phyloP scores from a whole-genome alignment of 495 filamentous ascomycete species.

The Hypoxylon intermedium region DNA sequence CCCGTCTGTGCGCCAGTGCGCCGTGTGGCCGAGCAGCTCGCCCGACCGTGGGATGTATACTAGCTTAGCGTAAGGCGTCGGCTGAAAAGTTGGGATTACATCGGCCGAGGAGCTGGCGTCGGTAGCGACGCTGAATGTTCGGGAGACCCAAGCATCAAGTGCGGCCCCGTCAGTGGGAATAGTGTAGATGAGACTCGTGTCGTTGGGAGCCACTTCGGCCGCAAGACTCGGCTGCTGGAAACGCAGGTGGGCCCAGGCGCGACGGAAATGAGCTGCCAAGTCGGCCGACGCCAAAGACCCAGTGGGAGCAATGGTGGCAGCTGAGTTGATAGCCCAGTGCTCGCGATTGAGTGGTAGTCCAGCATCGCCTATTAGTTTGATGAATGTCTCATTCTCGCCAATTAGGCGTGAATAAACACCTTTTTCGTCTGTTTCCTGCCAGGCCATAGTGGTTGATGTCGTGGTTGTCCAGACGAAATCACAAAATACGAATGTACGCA shows the following conservation, averaged over 20 bases:
- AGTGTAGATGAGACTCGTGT: slow-evolving; percentile 30
- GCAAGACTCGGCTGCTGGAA: slow-evolving; percentile 48
- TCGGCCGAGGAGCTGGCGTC: not conserved
- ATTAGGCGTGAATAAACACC: slow-evolving; percentile 24
- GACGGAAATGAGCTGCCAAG: slow-evolving; percentile 29
- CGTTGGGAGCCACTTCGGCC: slow-evolving; percentile 27
- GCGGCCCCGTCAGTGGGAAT: slow-evolving; percentile 23
- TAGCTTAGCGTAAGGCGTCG: slow-evolving; percentile 7
- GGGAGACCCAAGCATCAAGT: too few relatives aligned
- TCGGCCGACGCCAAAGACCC: not conserved
- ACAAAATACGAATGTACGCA: too few relatives aligned
- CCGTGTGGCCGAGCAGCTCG: slow-evolving; percentile 19
- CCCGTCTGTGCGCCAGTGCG: slow-evolving; percentile 48
- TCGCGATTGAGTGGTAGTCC: slow-evolving; percentile 36
- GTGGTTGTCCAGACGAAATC: too few relatives aligned
- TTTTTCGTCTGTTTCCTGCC: slow-evolving; percentile 19
- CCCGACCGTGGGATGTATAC: slow-evolving; percentile 11
- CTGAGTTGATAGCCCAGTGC: slow-evolving; percentile 39
- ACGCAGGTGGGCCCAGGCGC: slow-evolving; percentile 42
- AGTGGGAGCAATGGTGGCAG: slow-evolving; percentile 30
- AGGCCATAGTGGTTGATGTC: slow-evolving; percentile 1
- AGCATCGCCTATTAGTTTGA: slow-evolving; percentile 35
- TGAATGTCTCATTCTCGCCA: slow-evolving; percentile 39
- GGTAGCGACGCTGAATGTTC: slow-evolving; percentile 9
- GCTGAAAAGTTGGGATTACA: slow-evolving; percentile 5